Base-by-base conservation (phyloP, 768 basidiomycete genomes). In the Rossbeevera mucosa region DNA sequence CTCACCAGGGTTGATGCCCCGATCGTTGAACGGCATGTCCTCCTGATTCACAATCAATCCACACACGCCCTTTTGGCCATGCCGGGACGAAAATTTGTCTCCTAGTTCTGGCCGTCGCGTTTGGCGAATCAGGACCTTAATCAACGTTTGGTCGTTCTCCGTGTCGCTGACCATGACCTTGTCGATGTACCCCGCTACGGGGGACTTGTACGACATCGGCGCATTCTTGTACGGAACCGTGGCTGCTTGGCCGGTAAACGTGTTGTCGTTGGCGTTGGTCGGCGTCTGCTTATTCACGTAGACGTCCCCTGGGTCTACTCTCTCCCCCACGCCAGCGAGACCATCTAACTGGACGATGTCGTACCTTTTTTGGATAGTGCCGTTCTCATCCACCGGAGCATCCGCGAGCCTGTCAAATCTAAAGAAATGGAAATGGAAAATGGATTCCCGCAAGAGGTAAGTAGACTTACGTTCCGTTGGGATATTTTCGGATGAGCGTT, bases 1-100 rank as follows among this genome's bases (percentile, higher is more conserved):
- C 11, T 43, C 7, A 89, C 91, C 91, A 44, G 92, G 94, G 63
- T 80, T 85, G 59, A 97, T 94, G 21, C 96, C 96, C 68, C 93
- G 89, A 71, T 98, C 94, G 63, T 96, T 96, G 77, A 99, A 99
- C 2, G 95, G 96, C 91, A 99, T 85, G 71, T 99, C 96, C 62
- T 94, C 94, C 64, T 99, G 96, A 62, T 95, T 95, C 50, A 99
- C 96, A 67, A 99, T 98, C 69, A 99, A 72, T 22, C 96, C 96
- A 72, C 95, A 97, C 11, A 99, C 96, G 52, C 96, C 96, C 72
- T 99, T 99, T 73, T 99, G 96, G 42, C 96, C 96, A 65, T 99
- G 96, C 58, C 96, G 75, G 3, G 91, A 94, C 36, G 94, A 97
- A 70, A 99, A 99, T 73, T 99, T 99, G 76, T 99, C 96, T 2